Percentiles rank a stretch among this genome's conserved stretches.
phyloP scores from a whole-genome alignment of 768 basidiomycete genomes.

The Cystofilobasidium macerans region DNA sequence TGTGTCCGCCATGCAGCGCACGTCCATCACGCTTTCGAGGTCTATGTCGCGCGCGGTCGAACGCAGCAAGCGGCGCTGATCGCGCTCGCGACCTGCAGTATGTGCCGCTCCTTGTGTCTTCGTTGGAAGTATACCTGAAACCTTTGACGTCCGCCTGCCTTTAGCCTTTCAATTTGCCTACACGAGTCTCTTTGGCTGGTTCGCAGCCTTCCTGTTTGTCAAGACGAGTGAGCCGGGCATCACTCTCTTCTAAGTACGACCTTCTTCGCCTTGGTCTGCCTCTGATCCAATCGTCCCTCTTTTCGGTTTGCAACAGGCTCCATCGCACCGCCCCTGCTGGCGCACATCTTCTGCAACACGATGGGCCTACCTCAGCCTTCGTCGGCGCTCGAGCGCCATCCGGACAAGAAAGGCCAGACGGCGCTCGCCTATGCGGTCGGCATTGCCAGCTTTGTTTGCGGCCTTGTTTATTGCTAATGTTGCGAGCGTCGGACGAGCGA shows the following conservation, averaged over 20 bases:
- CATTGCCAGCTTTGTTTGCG: conserved; percentile 8
- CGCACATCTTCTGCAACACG: conserved; percentile 85
- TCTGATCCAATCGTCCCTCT: not conserved
- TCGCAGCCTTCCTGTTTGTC: conserved; percentile 72
- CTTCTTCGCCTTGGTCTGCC: not conserved
- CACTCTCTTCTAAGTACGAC: not conserved
- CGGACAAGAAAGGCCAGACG: conserved; percentile 29
- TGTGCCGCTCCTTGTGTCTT: conserved; percentile 31
- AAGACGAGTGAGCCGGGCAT: conserved; percentile 48
- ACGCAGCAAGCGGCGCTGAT: conserved; percentile 53
- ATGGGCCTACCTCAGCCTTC: conserved; percentile 75
- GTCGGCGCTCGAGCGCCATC: conserved; percentile 49
- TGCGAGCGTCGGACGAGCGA: too few species aligned
- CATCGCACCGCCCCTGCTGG: conserved; percentile 59
- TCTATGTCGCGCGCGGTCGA: conserved; percentile 61
- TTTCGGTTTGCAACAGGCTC: conserved; percentile 41
- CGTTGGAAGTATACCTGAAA: not conserved
- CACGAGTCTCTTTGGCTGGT: conserved; percentile 86
- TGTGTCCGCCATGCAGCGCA: conserved; percentile 51
- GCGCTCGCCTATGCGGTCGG: conserved; percentile 5
- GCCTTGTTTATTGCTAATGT: not conserved
- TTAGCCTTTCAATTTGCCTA: conserved; percentile 78
- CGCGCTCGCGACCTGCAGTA: conserved; percentile 52
- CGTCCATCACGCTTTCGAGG: conserved; percentile 82
- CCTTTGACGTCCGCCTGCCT: not conserved